Base-by-base conservation (phyloP, 1,284 basidiomycete species). In the Moesziomyces globuligerus region DNA sequence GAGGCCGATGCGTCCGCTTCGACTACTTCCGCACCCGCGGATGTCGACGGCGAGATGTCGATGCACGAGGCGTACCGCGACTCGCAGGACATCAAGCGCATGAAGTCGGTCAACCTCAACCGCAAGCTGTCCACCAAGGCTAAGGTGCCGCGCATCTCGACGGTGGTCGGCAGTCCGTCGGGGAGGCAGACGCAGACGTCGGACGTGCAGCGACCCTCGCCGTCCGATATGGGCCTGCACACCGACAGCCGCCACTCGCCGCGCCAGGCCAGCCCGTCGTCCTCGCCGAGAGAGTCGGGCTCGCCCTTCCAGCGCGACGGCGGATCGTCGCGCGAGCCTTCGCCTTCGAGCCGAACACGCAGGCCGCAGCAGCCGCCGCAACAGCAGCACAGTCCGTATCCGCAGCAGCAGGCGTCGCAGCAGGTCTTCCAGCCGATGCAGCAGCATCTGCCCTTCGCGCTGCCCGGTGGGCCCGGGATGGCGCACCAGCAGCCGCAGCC, bases 71-170 rank as follows among this genome's bases (percentile, higher is more conserved):
- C 90, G 2, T 94, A 94, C 84, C 88, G 91, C 38, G 92, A 92
- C 76, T 90, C 90, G 51, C 87, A 86, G 73, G 94, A 98, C 75
- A 92, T 96, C 82, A 93, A 95, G 87, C 89, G 92, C 29, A 91
- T 96, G 88, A 96, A 94, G 84, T 86, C 86, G 15, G 91, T 93
- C 40, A 79, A 79, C 41, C 87, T 99, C 20, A 93, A 97, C 83
- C 90, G 96, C 57, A 98, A 98, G 83, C 85, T 94, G 47, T 95
- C 94, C 36, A 93, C 92, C 48, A 94, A 93, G 11, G 93, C 94
- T 15, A 89, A 90, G 44, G 83, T 96, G 65, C 93, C 96, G 5
- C 94, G 93, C 83, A 90, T 93, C 40, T 97, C 94, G 18, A 98
- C 92, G 4, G 90, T 99, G 36, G 90, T 98, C 43, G 95, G 97